phyloP scores from a whole-genome alignment of 345 rosid species.

The Tarenaya hassleriana region DNA sequence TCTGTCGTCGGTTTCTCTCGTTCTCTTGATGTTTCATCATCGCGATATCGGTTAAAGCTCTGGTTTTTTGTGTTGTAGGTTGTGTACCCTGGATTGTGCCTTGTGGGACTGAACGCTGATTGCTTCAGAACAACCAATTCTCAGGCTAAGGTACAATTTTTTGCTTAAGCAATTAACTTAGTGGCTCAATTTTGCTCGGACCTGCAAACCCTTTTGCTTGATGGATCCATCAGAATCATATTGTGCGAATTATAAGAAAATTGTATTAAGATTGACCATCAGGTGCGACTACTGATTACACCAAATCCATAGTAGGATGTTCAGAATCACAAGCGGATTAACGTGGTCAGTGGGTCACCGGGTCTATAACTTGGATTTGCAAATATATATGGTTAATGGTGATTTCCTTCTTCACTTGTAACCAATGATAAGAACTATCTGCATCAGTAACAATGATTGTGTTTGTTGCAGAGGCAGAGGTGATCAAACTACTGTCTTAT shows the following conservation, averaged over 20 bases:
- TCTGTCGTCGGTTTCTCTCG: not conserved
- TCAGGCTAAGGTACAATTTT: conserved; percentile 50
- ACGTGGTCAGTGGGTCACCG: no score
- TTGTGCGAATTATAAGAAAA: not conserved
- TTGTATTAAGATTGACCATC: not conserved
- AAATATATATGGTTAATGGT: not conserved
- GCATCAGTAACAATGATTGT: not conserved
- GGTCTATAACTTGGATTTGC: not conserved
- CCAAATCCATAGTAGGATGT: not conserved
- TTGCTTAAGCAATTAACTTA: not conserved
- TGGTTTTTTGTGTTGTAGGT: conserved; percentile 35
- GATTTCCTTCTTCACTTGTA: not conserved
- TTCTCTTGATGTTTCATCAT: not conserved
- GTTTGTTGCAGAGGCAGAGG: conserved; percentile 3
- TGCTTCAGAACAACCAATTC: conserved; percentile 48
- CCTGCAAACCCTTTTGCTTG: conserved; percentile 10
- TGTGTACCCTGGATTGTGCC: conserved; percentile 75
- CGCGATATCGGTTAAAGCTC: not conserved
- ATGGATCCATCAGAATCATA: conserved; percentile 5
- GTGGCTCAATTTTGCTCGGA: conserved; percentile 10
- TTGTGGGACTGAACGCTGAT: conserved; percentile 76
- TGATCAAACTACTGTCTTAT: no score
- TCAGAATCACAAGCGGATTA: conserved; percentile 14
- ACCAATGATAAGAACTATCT: conserved; percentile 2
- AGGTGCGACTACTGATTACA: not conserved